Evolutionary conservation across 805 yeast genomes (phyloP), one percentile per base, ranked within the genome.

Genomic region (Metschnikowia amazonensis): DNA sequence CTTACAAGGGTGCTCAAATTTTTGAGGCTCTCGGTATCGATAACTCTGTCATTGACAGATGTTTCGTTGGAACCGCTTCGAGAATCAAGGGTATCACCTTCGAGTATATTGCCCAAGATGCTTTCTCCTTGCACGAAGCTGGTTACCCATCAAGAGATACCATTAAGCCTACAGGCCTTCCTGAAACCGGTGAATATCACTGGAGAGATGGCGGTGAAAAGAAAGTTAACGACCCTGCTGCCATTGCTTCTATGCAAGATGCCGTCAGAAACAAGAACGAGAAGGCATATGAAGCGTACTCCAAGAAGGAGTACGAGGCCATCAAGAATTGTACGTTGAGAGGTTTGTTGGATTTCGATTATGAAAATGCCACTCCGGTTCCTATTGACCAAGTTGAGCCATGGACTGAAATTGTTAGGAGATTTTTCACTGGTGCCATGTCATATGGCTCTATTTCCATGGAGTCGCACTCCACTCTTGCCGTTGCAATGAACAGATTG

Each of bases 351-450:
- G 98, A 94, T 68, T 84, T 92, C 62, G 97, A 94, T 68, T 89
- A 70, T 61, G 86, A 80, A 36, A 65, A 63, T 53, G 76, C 89
- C 0, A 75, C 74, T 3, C 78, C 90, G 4, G 94, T 92, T 44
- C 97, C 99, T 46, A 72, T 92, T 51, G 99, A 92, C 62, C 98
- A 94, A 71, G 99, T 92, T 56, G 99, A 92, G 74, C 99, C 99
- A 36, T 92, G 99, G 99, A 94, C 98, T 30, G 99, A 92, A 67
- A 92, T 92, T 65, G 99, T 90, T 28, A 83, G 97, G 59, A 80
- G 99, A 60, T 94, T 94, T 65, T 90, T 90, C 53, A 90, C 99
- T n/a, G 99, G 99, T 72, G 99, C 99, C 43, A 92, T 92, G 99
- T 90, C 97, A 1, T 92, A 94, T 63, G 99, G 99, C 62, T 92